phyloP scores from a whole-genome alignment of 2,329 filamentous ascomycete species.

The Karstenula rhodostoma region DNA sequence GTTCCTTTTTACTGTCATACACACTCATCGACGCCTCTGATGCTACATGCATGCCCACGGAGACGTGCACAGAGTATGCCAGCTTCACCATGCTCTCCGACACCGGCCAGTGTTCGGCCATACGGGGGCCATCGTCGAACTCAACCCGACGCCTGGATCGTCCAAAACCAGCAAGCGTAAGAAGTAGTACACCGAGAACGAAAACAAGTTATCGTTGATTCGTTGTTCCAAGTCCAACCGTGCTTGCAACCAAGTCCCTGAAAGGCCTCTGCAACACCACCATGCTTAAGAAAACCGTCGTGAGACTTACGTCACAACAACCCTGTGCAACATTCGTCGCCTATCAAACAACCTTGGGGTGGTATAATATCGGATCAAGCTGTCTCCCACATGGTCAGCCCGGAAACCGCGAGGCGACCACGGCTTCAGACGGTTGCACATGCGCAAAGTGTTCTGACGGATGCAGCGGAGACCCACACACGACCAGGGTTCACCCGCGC shows the following conservation, averaged over 20 bases:
- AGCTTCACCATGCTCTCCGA: not conserved
- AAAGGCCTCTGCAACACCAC: not conserved
- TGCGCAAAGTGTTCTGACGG: not conserved
- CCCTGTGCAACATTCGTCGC: not conserved
- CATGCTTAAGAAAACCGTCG: not conserved
- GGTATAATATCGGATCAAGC: conserved; percentile 2
- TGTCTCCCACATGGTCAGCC: conserved; percentile 3
- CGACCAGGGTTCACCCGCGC: not conserved
- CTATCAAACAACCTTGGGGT: not conserved
- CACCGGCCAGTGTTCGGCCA: not conserved
- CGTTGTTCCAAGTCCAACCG: not conserved
- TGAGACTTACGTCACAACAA: not conserved
- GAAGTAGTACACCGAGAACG: not conserved
- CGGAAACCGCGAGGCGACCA: not conserved
- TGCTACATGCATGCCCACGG: not conserved
- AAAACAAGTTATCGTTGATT: not conserved
- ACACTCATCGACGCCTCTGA: not conserved
- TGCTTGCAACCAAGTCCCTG: not conserved
- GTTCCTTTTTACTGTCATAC: not conserved
- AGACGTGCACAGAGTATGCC: not conserved
- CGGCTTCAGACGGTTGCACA: conserved; percentile 4
- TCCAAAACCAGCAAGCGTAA: not conserved
- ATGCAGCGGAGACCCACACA: not conserved
- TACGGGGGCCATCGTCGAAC: not conserved
- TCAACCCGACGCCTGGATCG: not conserved